Conservation (phyloP, 2,329 filamentous ascomycete species). For the Fusarium poae region DNA sequence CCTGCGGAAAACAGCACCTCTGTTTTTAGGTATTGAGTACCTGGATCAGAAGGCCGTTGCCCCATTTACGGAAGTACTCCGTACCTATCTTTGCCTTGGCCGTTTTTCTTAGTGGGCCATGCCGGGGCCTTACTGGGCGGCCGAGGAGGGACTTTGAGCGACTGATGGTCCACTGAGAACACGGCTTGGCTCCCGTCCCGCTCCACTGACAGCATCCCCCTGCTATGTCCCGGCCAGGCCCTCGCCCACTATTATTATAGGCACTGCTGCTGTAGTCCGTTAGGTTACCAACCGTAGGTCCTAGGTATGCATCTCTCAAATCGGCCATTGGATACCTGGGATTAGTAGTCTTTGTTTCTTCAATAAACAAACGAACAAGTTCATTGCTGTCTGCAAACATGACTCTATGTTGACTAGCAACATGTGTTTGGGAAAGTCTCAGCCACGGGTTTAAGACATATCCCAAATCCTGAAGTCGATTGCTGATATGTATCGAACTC, state of each 20-base stretch:
- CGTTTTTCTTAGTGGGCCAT: conserved; percentile 34
- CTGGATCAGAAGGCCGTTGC: not conserved
- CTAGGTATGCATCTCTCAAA: conserved; percentile 2
- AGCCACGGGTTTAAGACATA: conserved; percentile 17
- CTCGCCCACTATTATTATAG: conserved; percentile 32
- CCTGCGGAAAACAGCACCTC: conserved; percentile 22
- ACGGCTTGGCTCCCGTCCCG: conserved; percentile 37
- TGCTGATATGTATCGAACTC: conserved; percentile 34
- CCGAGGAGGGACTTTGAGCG: conserved; percentile 32
- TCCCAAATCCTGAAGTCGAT: conserved; percentile 2
- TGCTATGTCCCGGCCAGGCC: conserved; percentile 18
- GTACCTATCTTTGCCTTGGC: conserved; percentile 28
- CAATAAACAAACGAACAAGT: conserved; percentile 14
- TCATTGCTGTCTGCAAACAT: not conserved
- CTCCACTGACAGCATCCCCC: conserved; percentile 43
- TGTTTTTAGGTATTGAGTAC: conserved; percentile 28
- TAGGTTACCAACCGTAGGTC: conserved; percentile 18
- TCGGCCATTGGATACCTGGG: conserved; percentile 20
- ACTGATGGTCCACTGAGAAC: conserved; percentile 40
- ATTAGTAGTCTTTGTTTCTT: not conserved
- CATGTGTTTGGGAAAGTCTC: conserved; percentile 24
- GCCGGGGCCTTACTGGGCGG: conserved; percentile 16
- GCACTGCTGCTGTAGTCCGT: conserved; percentile 32
- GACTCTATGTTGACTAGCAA: not conserved
- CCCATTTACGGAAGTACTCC: conserved; percentile 22